These are phyloP conservation scores for Trypanosoma platydactyli DNA, from an alignment of 208 protist genomes.

Conservation along the genomic window DNA sequence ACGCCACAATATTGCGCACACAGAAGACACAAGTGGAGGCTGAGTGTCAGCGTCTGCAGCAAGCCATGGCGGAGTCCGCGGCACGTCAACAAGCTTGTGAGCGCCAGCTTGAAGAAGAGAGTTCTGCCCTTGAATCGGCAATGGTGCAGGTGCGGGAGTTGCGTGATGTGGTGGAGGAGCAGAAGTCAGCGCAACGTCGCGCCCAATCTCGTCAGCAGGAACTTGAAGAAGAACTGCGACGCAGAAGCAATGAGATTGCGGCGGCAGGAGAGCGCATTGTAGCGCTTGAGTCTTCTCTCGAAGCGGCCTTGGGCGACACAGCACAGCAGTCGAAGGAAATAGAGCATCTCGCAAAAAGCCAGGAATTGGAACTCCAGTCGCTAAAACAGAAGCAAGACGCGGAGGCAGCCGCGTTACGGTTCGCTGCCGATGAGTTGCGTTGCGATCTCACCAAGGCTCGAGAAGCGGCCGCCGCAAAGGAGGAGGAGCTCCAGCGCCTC, in stretches of 20 bases:
- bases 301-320: conserved; percentile 35
- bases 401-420: conserved; percentile 48
- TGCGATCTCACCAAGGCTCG: conserved; percentile 44
- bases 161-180: conserved; percentile 45
- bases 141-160: conserved; percentile 40
- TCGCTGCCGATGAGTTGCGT: conserved; percentile 43
- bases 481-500: conserved; percentile 47
- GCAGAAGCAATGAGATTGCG: conserved; percentile 38
- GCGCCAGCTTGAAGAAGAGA: conserved; percentile 54
- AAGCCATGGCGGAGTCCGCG: conserved; percentile 25
- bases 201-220: conserved; percentile 44
- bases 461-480: conserved; percentile 44
- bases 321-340: conserved; percentile 46
- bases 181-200: conserved; percentile 35
- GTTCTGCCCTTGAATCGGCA: conserved; percentile 45
- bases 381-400: conserved; percentile 52
- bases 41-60: conserved; percentile 25
- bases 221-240: conserved; percentile 42
- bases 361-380: conserved; percentile 52
- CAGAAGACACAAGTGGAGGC: conserved; percentile 34
- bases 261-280: conserved; percentile 35
- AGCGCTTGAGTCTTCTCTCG: conserved; percentile 51
- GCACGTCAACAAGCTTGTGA: conserved; percentile 41
- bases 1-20: conserved; percentile 11
- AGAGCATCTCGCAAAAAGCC: conserved; percentile 30